phyloP scores from a whole-genome alignment of 1,284 basidiomycete species.

The Singerocomus inundabilis region DNA sequence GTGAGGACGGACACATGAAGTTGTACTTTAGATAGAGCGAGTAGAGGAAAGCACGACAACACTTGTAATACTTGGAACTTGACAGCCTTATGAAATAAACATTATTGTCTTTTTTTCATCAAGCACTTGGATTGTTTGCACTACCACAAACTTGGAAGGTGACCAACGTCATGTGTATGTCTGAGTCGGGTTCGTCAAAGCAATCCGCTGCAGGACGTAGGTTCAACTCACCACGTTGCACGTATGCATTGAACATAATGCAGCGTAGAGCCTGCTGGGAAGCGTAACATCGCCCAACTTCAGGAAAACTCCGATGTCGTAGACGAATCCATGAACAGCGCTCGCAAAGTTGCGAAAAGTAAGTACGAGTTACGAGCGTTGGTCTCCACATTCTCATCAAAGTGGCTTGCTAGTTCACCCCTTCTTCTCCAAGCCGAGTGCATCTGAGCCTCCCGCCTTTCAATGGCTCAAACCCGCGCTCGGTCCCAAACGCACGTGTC shows the following conservation, averaged over 20 bases:
- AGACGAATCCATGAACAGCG: slow-evolving; percentile 18
- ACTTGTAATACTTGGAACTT: slow-evolving; percentile 11
- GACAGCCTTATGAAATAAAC: slow-evolving; percentile 8
- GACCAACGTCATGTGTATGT: no score
- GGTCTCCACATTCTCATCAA: not conserved
- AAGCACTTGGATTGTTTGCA: not conserved
- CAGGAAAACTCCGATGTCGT: slow-evolving; percentile 15
- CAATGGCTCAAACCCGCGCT: slow-evolving; percentile 57
- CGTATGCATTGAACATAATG: slow-evolving; percentile 4
- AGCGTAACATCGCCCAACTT: slow-evolving; percentile 15
- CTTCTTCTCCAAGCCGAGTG: slow-evolving; percentile 35
- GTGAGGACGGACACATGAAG: slow-evolving; percentile 10
- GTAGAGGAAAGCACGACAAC: not conserved
- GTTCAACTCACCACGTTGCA: slow-evolving; percentile 5
- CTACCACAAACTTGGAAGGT: no score
- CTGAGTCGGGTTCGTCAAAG: slow-evolving; percentile 17
- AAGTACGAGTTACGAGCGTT: slow-evolving; percentile 11
- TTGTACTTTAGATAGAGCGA: slow-evolving; percentile 15
- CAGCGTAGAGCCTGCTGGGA: slow-evolving; percentile 13
- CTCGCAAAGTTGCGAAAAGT: slow-evolving; percentile 28
- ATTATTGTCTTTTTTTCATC: slow-evolving; percentile 24
- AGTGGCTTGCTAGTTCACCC: slow-evolving; percentile 35
- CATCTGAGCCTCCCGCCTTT: slow-evolving; percentile 36
- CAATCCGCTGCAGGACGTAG: slow-evolving; percentile 6
- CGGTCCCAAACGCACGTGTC: slow-evolving; percentile 55